Base-by-base conservation (phyloP, 306 rosid genomes). In the Carpinus viminea region DNA sequence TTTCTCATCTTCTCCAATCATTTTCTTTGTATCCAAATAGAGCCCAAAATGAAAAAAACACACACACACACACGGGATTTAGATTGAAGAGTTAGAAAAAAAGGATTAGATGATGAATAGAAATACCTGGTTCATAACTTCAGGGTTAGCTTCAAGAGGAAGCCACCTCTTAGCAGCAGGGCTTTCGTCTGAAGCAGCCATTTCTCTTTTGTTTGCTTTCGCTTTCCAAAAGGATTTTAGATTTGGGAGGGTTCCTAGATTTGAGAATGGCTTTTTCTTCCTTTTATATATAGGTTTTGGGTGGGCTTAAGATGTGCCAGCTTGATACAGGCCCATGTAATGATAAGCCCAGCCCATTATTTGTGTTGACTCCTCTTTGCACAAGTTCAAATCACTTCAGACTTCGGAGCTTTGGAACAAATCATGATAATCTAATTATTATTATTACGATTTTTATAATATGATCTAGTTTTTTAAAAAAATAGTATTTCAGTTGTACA, bases 81-180 rank as follows among this genome's bases (percentile, higher is more conserved):
- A 7, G 5, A 55, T 70, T 31, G 11, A 57, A 21, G 46, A 55
- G 7, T 12, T 6, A n/a, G 20, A 68, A 61, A 45, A 45, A 76
- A 24, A 41, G 45, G 50, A 70, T 4, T 7, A 7, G 13, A 16
- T 13, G 5, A 74, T 10, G 3, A 3, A 2, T 3, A 62, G 21
- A n/a, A 68, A 48, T 62, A 90, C 99, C 97, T 96, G 98, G 83
- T 93, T 96, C 94, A 96, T 87, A 64, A 96, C 93, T 46, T 96
- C 96, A 53, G 99, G 99, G 80, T 96, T 96, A 83, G 99, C 97
- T 91, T 96, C 99, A 48, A 96, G 98, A 83, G 99, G 99, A 93
- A 96, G 99, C 99, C 99, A 96, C 41, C 89, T 90, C 82, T 96
- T 96, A 0, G 89, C 84, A 55, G 88, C 48, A 68, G 92, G 73